These are phyloP conservation scores for Quercus lobata DNA, from an alignment of 331 rosid species.

Conservation along the genomic window DNA sequence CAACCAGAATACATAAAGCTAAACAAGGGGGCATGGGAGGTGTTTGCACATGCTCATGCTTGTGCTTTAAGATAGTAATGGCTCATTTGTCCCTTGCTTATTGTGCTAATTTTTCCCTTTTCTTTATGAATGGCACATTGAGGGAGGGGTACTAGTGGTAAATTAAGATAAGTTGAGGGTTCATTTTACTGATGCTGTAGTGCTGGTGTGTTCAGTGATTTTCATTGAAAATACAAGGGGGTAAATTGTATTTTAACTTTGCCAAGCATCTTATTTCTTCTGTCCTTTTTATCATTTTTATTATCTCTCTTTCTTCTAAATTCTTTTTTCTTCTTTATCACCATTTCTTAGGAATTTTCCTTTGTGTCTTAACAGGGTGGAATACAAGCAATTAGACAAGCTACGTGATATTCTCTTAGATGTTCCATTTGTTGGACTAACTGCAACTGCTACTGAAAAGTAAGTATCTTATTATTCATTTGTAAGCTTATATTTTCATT, in stretches of 20 bases:
- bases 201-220: neutral
- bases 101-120: neutral
- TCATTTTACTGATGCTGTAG: neutral
- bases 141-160: neutral
- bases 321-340: neutral
- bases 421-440: constrained; percentile 85
- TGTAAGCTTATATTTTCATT: neutral
- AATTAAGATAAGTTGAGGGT: neutral
- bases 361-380: constrained; percentile 47
- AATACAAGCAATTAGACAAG: constrained; percentile 72
- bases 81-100: neutral
- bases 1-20: neutral
- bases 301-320: neutral
- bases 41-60: neutral
- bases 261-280: neutral
- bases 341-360: constrained; percentile 1
- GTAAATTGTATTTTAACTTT: neutral
- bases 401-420: constrained; percentile 62
- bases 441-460: constrained; percentile 97
- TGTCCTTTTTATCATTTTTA: neutral
- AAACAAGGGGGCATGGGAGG: neutral
- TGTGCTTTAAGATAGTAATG: neutral
- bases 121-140: neutral
- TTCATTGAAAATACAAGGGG: neutral
- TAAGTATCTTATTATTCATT: constrained; percentile 28